Evolutionary conservation across 768 basidiomycete genomes (phyloP).

Genomic region (Austroboletus festivus): DNA sequence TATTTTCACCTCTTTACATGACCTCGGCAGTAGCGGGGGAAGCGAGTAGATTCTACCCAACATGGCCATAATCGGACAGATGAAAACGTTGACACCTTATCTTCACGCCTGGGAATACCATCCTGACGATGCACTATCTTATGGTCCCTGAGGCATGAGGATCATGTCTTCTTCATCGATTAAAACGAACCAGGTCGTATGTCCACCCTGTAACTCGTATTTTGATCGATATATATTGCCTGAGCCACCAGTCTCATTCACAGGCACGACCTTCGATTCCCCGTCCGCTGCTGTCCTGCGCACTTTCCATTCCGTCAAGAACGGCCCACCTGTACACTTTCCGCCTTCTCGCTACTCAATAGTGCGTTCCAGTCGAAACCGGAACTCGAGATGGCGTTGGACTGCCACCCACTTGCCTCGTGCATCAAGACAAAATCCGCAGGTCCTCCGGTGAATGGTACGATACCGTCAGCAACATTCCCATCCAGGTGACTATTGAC

Average conservation of each 20-base stretch:
- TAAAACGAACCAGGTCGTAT: not conserved
- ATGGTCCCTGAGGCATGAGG: slow-evolving; percentile 11
- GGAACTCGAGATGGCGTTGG: slow-evolving; percentile 51
- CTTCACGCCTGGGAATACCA: not conserved
- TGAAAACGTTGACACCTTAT: not conserved
- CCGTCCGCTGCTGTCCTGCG: not conserved
- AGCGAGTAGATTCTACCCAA: not conserved
- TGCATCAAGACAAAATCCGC: slow-evolving; percentile 63
- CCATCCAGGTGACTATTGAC: not conserved
- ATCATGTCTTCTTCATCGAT: not conserved
- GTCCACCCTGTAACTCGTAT: not conserved
- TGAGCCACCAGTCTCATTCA: not conserved
- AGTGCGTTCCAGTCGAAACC: slow-evolving; percentile 25
- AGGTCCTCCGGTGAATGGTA: slow-evolving; percentile 38
- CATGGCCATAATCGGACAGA: not conserved
- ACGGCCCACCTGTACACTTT: slow-evolving; percentile 17
- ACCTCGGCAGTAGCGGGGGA: not conserved
- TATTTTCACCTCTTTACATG: not conserved
- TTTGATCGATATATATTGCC: slow-evolving; percentile 1
- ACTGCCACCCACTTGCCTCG: slow-evolving; percentile 40
- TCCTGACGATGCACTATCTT: not conserved
- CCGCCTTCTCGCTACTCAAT: slow-evolving; percentile 10
- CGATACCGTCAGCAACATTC: slow-evolving; percentile 22
- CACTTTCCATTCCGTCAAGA: slow-evolving; percentile 12
- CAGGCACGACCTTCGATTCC: not conserved